phyloP scores from a whole-genome alignment of 306 rosid genomes.

The Leucaena leucocephala region DNA sequence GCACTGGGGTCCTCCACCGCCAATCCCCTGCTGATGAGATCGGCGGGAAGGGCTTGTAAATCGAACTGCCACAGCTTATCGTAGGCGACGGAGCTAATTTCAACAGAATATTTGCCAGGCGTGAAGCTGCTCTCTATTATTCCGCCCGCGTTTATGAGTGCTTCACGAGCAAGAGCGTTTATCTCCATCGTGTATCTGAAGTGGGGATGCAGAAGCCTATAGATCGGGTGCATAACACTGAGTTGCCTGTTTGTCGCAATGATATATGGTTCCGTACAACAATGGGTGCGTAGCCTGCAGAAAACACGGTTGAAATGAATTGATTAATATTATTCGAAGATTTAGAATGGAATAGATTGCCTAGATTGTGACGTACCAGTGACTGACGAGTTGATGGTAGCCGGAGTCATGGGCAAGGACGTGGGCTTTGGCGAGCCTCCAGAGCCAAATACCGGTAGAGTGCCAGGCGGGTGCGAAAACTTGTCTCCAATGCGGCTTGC shows the following conservation, averaged over 20 bases:
- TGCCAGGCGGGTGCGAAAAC: slow-evolving; percentile 61
- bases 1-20: slow-evolving; percentile 45
- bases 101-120: slow-evolving; percentile 55
- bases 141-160: slow-evolving; percentile 65
- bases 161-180: slow-evolving; percentile 75
- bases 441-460: slow-evolving; percentile 77
- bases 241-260: slow-evolving; percentile 81
- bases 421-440: slow-evolving; percentile 90
- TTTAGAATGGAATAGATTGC: neutral
- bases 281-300: slow-evolving; percentile 81
- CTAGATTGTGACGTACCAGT: slow-evolving; percentile 52
- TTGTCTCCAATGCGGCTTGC: slow-evolving; percentile 70
- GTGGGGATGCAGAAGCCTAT: slow-evolving; percentile 77
- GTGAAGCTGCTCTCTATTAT: slow-evolving; percentile 58
- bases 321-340: neutral
- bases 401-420: slow-evolving; percentile 86
- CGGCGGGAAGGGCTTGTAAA: slow-evolving; percentile 69
- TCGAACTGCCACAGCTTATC: slow-evolving; percentile 72
- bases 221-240: slow-evolving; percentile 85
- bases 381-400: slow-evolving; percentile 81
- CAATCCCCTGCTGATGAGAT: slow-evolving; percentile 73
- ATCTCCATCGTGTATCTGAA: slow-evolving; percentile 92
- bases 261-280: slow-evolving; percentile 76
- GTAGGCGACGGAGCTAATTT: slow-evolving; percentile 64
- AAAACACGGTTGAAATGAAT: neutral